Evolutionary conservation across 441 rosid genomes (phyloP).

Genomic region (Arabidopsis lyrata): DNA sequence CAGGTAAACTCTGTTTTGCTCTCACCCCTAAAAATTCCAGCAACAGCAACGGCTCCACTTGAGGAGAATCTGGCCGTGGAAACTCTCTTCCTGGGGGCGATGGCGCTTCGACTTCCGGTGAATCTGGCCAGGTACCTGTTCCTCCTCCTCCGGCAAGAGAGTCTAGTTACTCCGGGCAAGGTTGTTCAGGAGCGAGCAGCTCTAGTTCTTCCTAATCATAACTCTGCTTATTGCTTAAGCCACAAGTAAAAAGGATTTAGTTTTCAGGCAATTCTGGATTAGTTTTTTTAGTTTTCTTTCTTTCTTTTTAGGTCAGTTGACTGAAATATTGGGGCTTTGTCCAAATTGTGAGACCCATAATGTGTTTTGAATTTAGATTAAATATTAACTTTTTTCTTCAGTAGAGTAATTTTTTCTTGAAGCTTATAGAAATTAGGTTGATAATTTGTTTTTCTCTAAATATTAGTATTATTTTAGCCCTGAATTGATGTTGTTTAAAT

Average conservation of each 20-base stretch:
- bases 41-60: background rate
- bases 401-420: too few species aligned
- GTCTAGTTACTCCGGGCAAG: background rate
- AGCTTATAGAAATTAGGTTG: background rate
- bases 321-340: background rate
- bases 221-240: background rate
- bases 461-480: too few species aligned
- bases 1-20: constrained; percentile 12
- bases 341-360: too few species aligned
- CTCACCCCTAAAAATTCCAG: background rate
- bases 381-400: too few species aligned
- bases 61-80: background rate
- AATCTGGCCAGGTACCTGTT: background rate
- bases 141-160: background rate
- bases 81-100: background rate
- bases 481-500: background rate
- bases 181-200: background rate
- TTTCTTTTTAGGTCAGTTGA: background rate
- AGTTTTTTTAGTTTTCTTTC: background rate
- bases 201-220: background rate
- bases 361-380: too few species aligned
- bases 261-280: background rate
- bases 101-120: background rate
- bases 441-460: too few species aligned
- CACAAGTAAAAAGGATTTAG: background rate